These are phyloP conservation scores for Mortierella claussenii DNA, from an alignment of 192 early-diverging fungal species.

Conservation along the genomic window DNA sequence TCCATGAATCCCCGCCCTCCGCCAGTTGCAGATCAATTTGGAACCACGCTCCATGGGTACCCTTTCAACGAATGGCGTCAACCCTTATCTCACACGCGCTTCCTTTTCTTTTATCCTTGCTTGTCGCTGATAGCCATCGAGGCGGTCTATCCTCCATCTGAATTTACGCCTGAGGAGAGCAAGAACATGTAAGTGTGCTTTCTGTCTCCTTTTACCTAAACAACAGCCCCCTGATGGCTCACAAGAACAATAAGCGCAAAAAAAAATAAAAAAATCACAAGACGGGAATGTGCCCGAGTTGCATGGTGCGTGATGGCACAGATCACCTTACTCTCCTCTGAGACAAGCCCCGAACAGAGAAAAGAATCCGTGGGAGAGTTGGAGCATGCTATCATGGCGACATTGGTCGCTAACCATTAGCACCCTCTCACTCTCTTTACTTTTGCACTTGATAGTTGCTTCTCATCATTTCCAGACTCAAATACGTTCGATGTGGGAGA, in stretches of 20 bases:
- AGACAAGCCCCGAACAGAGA: not conserved
- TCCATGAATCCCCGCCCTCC: no score
- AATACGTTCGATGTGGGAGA: constrained; percentile 80
- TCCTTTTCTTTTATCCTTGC: no score
- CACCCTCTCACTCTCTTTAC: not conserved
- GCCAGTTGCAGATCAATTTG: no score
- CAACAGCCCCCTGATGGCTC: not conserved
- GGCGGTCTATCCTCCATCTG: constrained; percentile 76
- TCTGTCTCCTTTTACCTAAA: not conserved
- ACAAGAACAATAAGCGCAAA: not conserved
- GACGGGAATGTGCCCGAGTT: not conserved
- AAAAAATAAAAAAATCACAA: constrained; percentile 9
- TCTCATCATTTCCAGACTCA: constrained; percentile 83
- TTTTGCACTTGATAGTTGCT: constrained; percentile 54
- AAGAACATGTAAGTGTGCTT: constrained; percentile 68
- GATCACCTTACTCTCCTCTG: not conserved
- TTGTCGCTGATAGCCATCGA: constrained; percentile 69
- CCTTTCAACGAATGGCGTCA: no score
- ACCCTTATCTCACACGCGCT: no score
- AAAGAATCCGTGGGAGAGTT: not conserved
- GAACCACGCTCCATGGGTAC: no score
- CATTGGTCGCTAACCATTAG: not conserved
- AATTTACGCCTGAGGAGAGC: constrained; percentile 72
- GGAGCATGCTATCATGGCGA: not conserved
- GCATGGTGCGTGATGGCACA: no score